These are phyloP conservation scores for Cercophora samala DNA, from an alignment of 495 filamentous ascomycete species.

Conservation along the genomic window DNA sequence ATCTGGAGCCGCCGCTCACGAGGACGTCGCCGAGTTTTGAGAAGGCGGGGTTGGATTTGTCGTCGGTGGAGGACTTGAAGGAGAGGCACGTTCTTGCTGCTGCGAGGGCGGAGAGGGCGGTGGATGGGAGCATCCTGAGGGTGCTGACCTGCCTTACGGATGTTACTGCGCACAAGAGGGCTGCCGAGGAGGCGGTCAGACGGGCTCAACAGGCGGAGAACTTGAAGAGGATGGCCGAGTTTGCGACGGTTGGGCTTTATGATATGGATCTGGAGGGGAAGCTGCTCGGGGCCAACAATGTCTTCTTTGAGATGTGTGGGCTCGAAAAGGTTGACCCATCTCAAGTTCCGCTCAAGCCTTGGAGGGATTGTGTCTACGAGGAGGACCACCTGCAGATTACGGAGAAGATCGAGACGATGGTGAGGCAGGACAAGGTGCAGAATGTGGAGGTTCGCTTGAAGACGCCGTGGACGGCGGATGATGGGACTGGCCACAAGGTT, in stretches of 20 bases:
- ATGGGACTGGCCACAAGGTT: conserved; percentile 31
- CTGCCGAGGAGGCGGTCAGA: conserved; percentile 42
- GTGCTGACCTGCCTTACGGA: conserved; percentile 47
- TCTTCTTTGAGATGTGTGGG: conserved; percentile 47
- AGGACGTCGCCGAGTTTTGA: conserved; percentile 44
- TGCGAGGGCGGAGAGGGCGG: conserved; percentile 40
- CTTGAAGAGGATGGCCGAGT: conserved; percentile 48
- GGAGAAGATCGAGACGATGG: conserved; percentile 30
- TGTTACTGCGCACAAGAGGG: conserved; percentile 42
- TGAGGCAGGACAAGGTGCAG: conserved; percentile 29
- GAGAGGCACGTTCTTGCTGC: conserved; percentile 40
- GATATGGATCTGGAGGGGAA: conserved; percentile 45
- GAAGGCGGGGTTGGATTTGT: conserved; percentile 37
- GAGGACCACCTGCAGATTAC: conserved; percentile 30
- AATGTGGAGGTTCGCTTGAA: conserved; percentile 37
- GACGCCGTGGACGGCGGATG: conserved; percentile 32
- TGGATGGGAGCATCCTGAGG: conserved; percentile 37
- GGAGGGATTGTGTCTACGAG: conserved; percentile 35
- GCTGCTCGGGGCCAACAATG: conserved; percentile 42
- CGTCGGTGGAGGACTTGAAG: conserved; percentile 28
- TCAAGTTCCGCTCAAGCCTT: conserved; percentile 33
- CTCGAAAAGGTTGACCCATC: conserved; percentile 34
- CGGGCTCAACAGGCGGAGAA: conserved; percentile 47
- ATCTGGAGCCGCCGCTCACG: conserved; percentile 28
- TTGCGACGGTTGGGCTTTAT: conserved; percentile 48